Evolutionary conservation across 148 eudicot genomes (phyloP), one percentile per base, ranked within the genome.

Genomic region (Spergularia marina): DNA sequence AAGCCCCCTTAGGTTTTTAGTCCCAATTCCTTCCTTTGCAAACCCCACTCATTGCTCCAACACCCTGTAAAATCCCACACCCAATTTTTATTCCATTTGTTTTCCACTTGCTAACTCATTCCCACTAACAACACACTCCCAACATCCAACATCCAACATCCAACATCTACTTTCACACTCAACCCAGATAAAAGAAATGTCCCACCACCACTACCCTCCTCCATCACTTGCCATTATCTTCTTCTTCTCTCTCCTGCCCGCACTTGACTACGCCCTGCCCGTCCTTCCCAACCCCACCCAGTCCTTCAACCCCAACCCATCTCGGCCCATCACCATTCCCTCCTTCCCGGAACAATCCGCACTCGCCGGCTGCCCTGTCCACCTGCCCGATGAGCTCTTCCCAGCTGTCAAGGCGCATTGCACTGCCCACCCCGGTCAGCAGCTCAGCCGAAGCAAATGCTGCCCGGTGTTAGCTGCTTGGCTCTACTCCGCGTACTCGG

Each of bases 381-480:
- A 77, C 85, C 90, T 93, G 68, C 91, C 96, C 17, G 77, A 81
- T 74, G 72, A 79, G 5, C 83, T 93, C 76, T 85, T 89, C 82
- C 74, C 77, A 15, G 83, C 81, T 55, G 77, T 93, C 44, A 84
- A 82, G 44, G 21, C 86, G 12, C 77, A 94, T 1, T 93, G 98
- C 83, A 6, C 52, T 23, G 70, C 36, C 40, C 61, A 36, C 70
- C 18, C 20, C n/a, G 75, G 71, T 3, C 36, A 30, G 20, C 78
- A 81, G 55, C 77, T 87, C 77, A 82, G 72, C 74, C 87, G 81
- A 17, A 75, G 36, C 75, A 81, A 79, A 36, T 93, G 97, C 86
- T 93, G 98, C 86, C 98, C 98, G 0, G 90, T 89, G 13, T 86
- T 93, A 6, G 94, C 93, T 13, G 85, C 96, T 41, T 91, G 94